A percentile compares a stretch with the other conserved stretches of the same genome.
phyloP scores from a whole-genome alignment of 129 eudicot species.

The Flaveria brownii region DNA sequence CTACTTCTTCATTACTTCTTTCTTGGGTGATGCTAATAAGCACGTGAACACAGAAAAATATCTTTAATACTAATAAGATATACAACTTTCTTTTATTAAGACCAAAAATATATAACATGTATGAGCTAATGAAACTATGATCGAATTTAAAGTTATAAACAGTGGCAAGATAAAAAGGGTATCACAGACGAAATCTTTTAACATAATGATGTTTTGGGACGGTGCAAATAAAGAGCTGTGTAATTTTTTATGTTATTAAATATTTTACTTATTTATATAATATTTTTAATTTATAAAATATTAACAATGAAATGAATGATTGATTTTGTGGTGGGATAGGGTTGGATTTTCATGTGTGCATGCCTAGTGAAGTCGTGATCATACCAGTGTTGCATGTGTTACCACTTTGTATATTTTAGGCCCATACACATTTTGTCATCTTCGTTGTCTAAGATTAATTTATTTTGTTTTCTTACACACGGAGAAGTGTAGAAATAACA shows the following conservation, averaged over 20 bases:
- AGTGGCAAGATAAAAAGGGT: no score
- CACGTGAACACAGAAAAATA: no score
- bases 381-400: conserved; percentile 14
- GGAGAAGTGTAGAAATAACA: not conserved
- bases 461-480: not conserved
- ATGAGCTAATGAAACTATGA: not conserved
- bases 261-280: not conserved
- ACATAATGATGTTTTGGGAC: no score
- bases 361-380: conserved; percentile 10
- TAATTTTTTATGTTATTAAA: no score
- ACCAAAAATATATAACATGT: not conserved
- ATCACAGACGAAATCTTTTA: no score
- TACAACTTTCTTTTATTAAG: no score
- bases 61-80: no score
- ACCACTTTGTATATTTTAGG: conserved; percentile 14
- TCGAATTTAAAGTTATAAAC: not conserved
- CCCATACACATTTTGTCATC: conserved; percentile 12
- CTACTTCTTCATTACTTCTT: no score
- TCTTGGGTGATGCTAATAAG: no score
- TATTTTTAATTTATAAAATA: not conserved
- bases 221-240: no score
- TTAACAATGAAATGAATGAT: not conserved
- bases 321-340: conserved; percentile 22
- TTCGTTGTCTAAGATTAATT: not conserved
- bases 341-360: conserved; percentile 27